Conservation (phyloP, 495 filamentous ascomycete species). For the Tuber microsphaerosporum region DNA sequence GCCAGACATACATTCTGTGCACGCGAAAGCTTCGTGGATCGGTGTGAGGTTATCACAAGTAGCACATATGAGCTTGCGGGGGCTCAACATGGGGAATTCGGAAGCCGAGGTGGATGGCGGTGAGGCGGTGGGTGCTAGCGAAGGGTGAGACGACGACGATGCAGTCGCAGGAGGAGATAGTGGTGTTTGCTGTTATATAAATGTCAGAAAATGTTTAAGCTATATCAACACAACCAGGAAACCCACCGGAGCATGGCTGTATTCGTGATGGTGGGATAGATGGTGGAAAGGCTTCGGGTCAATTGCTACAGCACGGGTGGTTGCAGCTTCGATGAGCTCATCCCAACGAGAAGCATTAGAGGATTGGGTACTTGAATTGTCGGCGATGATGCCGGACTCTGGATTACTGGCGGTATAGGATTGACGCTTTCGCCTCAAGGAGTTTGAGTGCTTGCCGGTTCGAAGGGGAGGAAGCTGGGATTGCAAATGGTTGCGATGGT, state of each 20-base stretch:
- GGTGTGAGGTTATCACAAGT: conserved; percentile 31
- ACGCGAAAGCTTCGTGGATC: conserved; percentile 32
- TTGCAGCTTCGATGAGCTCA: conserved; percentile 40
- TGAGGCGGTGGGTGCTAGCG: conserved; percentile 22
- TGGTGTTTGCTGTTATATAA: conserved; percentile 31
- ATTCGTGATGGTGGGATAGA: conserved; percentile 31
- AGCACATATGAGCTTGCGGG: conserved; percentile 29
- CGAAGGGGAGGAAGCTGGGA: not conserved
- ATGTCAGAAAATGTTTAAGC: conserved; percentile 32
- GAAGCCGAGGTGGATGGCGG: conserved; percentile 27
- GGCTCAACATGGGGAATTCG: conserved; percentile 26
- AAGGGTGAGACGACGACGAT: conserved; percentile 30
- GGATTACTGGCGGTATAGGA: conserved; percentile 22
- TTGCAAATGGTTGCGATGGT: conserved; percentile 14
- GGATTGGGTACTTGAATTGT: conserved; percentile 34
- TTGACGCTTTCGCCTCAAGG: conserved; percentile 39
- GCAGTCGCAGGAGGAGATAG: conserved; percentile 34
- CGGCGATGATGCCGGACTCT: conserved; percentile 1
- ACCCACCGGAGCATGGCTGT: conserved; percentile 31
- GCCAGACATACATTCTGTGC: conserved; percentile 40
- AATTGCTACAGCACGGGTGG: conserved; percentile 33
- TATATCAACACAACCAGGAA: conserved; percentile 25
- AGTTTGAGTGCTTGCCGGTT: conserved; percentile 10
- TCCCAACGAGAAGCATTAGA: conserved; percentile 38
- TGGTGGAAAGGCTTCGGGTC: conserved; percentile 29